Conservation (phyloP, 768 basidiomycete species). For the Boletus sp. region DNA sequence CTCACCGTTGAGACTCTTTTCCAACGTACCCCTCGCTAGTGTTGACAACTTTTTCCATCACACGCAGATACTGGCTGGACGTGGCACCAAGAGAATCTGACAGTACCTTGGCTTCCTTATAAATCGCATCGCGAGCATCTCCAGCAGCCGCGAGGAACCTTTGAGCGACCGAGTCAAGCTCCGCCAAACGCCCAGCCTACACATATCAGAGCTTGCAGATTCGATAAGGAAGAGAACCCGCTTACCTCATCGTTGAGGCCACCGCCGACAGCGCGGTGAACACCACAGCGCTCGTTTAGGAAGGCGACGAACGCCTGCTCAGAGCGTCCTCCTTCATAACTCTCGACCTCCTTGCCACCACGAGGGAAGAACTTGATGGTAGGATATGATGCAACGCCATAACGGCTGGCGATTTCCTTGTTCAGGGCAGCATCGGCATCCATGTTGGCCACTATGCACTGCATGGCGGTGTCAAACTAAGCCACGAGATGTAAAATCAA, state of each 20-base stretch:
- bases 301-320: constrained; percentile 76
- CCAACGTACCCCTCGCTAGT: constrained; percentile 72
- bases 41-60: constrained; percentile 84
- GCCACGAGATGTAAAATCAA: neutral
- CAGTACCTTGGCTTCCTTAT: constrained; percentile 60
- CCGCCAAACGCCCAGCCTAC: constrained; percentile 78
- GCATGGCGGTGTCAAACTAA: constrained; percentile 7
- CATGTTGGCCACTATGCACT: constrained; percentile 90
- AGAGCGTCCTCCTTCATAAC: constrained; percentile 68
- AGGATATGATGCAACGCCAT: constrained; percentile 80
- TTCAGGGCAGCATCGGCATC: constrained; percentile 87
- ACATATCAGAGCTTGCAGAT: constrained; percentile 7
- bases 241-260: constrained; percentile 67
- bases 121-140: constrained; percentile 57
- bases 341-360: constrained; percentile 57
- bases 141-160: constrained; percentile 67
- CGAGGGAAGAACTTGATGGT: constrained; percentile 95
- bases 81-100: constrained; percentile 47
- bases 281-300: constrained; percentile 86
- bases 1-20: constrained; percentile 84
- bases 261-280: constrained; percentile 79
- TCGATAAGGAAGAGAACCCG: neutral
- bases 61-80: constrained; percentile 78
- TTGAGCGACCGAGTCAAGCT: constrained; percentile 75
- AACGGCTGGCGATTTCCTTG: constrained; percentile 63